These are phyloP conservation scores for Pittosporum tobira DNA, from an alignment of 129 eudicot genomes.

Conservation along the genomic window DNA sequence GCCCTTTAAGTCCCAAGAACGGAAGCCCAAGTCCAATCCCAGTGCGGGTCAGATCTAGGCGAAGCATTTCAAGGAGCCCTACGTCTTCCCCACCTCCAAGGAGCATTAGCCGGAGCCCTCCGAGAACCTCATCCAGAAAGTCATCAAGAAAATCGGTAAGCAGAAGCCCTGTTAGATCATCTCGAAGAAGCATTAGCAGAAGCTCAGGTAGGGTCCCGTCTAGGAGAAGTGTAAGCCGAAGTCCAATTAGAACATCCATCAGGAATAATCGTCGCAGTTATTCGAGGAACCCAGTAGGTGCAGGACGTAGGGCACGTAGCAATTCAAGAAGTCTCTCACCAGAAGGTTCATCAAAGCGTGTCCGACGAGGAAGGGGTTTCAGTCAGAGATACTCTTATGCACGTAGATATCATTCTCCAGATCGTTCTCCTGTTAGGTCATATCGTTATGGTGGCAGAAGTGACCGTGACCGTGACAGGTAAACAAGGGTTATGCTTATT, in stretches of 20 bases:
- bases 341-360: conserved; percentile 77
- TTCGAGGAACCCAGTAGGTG: conserved; percentile 69
- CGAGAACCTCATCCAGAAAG: conserved; percentile 40
- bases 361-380: conserved; percentile 92
- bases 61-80: conserved; percentile 44
- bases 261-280: conserved; percentile 66
- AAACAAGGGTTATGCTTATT: conserved; percentile 1
- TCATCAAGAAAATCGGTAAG: conserved; percentile 45
- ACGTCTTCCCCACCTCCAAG: conserved; percentile 51
- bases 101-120: conserved; percentile 33
- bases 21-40: conserved; percentile 23
- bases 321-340: conserved; percentile 70
- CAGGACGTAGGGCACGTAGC: conserved; percentile 61
- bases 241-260: conserved; percentile 58
- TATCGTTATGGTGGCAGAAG: conserved; percentile 71
- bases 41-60: conserved; percentile 26
- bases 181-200: conserved; percentile 73
- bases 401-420: conserved; percentile 81
- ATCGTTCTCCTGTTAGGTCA: conserved; percentile 72
- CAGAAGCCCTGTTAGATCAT: conserved; percentile 68
- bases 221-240: conserved; percentile 54
- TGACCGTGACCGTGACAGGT: conserved; percentile 89
- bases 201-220: conserved; percentile 66
- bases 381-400: conserved; percentile 81
- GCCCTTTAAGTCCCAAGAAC: conserved; percentile 23